phyloP scores from a whole-genome alignment of 139 green algal genomes.

The Picochlorum sp. region DNA sequence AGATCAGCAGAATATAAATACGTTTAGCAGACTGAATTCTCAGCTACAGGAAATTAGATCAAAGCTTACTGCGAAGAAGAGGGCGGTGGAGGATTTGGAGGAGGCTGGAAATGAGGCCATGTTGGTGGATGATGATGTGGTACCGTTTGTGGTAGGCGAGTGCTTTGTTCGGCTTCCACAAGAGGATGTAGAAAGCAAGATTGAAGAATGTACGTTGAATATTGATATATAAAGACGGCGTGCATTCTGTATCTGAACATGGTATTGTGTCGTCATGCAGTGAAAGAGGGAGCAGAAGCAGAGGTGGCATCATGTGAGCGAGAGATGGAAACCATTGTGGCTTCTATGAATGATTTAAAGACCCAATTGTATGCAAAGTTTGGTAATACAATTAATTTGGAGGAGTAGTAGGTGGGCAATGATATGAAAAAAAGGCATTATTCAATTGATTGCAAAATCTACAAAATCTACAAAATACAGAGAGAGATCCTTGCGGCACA shows the following conservation, averaged over 20 bases:
- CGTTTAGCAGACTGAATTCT: conserved; percentile 65
- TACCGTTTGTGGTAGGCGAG: conserved; percentile 51
- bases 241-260: background rate
- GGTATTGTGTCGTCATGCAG: conserved; percentile 14
- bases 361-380: conserved; percentile 66
- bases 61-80: conserved; percentile 50
- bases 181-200: conserved; percentile 45
- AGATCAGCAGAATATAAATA: conserved; percentile 75
- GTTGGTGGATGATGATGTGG: conserved; percentile 61
- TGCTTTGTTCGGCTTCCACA: conserved; percentile 46
- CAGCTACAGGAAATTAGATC: conserved; percentile 50
- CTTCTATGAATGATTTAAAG: conserved; percentile 54
- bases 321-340: conserved; percentile 34
- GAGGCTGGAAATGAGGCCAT: conserved; percentile 76
- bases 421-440: background rate
- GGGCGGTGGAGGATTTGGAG: conserved; percentile 56
- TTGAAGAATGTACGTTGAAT: conserved; percentile 32
- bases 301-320: conserved; percentile 26
- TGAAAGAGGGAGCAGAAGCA: conserved; percentile 12
- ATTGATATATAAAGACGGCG: background rate
- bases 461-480: no score
- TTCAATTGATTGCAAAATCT: no score
- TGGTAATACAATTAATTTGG: conserved; percentile 67
- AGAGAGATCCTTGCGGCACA: no score
- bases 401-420: conserved; percentile 30